A percentile compares a stretch with the other conserved stretches of the same genome.
Evolutionary conservation across 2,329 filamentous ascomycete species (phyloP).

Genomic region (Aspergillus sp.): DNA sequence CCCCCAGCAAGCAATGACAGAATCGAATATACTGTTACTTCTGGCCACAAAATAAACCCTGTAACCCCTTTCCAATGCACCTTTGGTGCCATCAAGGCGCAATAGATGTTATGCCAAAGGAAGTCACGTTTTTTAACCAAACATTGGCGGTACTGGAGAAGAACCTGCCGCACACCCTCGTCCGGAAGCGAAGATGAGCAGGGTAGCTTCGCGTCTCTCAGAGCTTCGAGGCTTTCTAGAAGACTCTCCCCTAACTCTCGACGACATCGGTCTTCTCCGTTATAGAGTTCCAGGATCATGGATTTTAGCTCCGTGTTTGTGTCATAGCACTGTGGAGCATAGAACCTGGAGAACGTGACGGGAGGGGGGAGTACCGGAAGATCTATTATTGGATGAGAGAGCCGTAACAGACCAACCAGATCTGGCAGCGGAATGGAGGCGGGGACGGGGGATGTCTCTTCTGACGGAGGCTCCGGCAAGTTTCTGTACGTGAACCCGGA

Average conservation of each 20-base stretch:
- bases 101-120: not conserved
- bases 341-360: not conserved
- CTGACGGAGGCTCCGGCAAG: not conserved
- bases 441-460: not conserved
- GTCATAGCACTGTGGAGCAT: not conserved
- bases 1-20: slow-evolving; percentile 2
- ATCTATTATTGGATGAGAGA: not conserved
- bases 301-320: slow-evolving; percentile 1
- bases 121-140: not conserved
- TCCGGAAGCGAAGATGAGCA: slow-evolving; percentile 3
- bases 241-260: slow-evolving; percentile 1
- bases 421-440: not conserved
- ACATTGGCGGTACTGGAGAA: too few relatives aligned
- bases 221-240: slow-evolving; percentile 6
- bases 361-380: not conserved
- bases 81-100: not conserved
- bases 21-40: not conserved
- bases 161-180: not conserved
- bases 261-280: not conserved
- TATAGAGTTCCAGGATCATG: not conserved
- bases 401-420: not conserved
- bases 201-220: not conserved
- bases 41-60: not conserved
- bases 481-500: not conserved
- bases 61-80: not conserved